Percentiles rank a stretch among this genome's conserved stretches.
Evolutionary conservation across 2,329 filamentous ascomycete species (phyloP).

Genomic region (Beauveria sp.): DNA sequence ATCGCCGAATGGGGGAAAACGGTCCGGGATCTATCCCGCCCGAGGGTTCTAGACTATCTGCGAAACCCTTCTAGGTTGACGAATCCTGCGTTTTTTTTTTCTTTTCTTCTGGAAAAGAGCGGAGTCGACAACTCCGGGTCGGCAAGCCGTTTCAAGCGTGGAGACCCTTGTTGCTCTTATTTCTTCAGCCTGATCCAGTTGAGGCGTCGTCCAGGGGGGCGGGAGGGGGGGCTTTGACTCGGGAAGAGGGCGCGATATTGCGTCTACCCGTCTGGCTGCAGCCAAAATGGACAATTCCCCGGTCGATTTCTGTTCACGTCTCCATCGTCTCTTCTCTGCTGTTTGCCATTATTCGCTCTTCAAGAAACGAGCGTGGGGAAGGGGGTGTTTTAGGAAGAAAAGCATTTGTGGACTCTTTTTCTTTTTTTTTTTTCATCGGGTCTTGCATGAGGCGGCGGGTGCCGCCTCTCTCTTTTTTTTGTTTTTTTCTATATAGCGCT

Average conservation of each 20-base stretch:
- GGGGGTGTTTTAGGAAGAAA: no score
- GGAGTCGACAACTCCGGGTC: not conserved
- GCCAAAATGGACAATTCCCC: not conserved
- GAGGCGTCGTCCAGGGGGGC: not conserved
- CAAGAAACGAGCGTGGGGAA: no score
- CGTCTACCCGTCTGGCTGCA: not conserved
- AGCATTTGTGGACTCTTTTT: not conserved
- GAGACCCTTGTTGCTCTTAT: not conserved
- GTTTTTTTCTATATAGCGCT: not conserved
- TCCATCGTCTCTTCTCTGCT: no score
- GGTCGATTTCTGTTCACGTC: not conserved
- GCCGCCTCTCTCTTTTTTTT: not conserved
- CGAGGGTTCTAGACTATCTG: no score
- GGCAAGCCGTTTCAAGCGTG: constrained; percentile 1
- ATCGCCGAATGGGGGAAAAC: no score
- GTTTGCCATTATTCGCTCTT: no score
- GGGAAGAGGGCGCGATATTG: not conserved
- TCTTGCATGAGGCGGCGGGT: not conserved
- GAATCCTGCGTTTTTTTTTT: not conserved
- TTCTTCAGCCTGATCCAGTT: constrained; percentile 1
- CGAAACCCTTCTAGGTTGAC: not conserved
- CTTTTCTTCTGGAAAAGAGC: not conserved
- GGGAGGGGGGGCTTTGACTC: not conserved
- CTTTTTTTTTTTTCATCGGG: not conserved
- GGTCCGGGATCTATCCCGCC: no score